A percentile compares a stretch with the other conserved stretches of the same genome.
These are phyloP conservation scores for Podospora comata DNA, from an alignment of 495 filamentous ascomycete genomes.

Conservation along the genomic window DNA sequence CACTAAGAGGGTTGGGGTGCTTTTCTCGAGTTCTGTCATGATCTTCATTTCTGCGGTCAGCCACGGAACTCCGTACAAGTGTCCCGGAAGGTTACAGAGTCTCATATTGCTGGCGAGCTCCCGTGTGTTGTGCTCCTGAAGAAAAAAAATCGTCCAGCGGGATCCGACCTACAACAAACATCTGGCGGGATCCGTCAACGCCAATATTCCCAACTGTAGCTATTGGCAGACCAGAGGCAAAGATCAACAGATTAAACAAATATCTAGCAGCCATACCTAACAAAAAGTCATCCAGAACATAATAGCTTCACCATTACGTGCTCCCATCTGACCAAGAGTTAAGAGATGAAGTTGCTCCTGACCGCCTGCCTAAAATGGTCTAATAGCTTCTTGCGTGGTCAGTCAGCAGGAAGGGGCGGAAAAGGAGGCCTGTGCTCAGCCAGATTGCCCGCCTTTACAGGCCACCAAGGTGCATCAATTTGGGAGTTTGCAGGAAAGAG, in stretches of 20 bases:
- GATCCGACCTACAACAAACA: neutral
- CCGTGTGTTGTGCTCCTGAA: constrained; percentile 1
- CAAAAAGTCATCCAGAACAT: no score
- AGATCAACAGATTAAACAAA: no score
- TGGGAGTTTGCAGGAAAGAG: constrained; percentile 12
- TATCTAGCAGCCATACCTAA: no score
- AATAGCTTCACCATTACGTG: no score
- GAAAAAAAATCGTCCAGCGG: constrained; percentile 6
- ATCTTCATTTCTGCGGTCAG: neutral
- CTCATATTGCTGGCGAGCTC: neutral
- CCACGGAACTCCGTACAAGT: neutral
- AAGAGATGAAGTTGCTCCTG: constrained; percentile 4
- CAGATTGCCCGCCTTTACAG: neutral
- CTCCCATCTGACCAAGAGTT: no score
- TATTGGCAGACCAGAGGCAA: no score
- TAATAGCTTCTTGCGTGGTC: neutral
- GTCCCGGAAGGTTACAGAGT: neutral
- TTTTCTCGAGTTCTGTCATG: neutral
- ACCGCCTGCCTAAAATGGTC: constrained; percentile 23
- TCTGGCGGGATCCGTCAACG: neutral
- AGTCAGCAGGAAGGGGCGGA: constrained; percentile 1
- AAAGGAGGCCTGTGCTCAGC: neutral
- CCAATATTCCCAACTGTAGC: no score
- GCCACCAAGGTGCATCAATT: neutral
- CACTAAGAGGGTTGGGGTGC: neutral